Evolutionary conservation across 805 yeast species (phyloP).

Genomic region (Starmerella lactis-condensi): DNA sequence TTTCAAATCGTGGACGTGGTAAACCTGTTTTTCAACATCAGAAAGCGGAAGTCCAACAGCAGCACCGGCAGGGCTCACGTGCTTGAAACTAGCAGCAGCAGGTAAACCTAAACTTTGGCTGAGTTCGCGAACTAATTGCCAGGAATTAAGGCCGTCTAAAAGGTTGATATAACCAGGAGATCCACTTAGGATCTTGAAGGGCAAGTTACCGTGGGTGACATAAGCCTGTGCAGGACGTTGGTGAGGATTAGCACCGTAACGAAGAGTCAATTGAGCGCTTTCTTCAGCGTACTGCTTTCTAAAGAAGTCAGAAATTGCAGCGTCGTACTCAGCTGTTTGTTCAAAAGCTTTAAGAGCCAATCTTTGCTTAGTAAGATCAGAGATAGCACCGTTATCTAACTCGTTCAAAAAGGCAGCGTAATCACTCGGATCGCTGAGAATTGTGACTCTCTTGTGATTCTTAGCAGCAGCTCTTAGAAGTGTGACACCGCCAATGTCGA

Average conservation of each 20-base stretch:
- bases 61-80: constrained; percentile 97
- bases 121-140: constrained; percentile 96
- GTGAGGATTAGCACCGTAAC: constrained; percentile 98
- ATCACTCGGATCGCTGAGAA: constrained; percentile 85
- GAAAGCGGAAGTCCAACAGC: constrained; percentile 90
- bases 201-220: constrained; percentile 70
- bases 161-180: constrained; percentile 96
- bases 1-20: constrained; percentile 74
- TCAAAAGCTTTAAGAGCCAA: constrained; percentile 94
- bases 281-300: constrained; percentile 91
- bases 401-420: constrained; percentile 76
- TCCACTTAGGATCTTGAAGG: constrained; percentile 83
- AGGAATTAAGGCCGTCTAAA: constrained; percentile 89
- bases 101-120: constrained; percentile 87
- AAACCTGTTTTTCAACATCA: constrained; percentile 82
- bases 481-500: constrained; percentile 97
- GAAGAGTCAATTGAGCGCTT: constrained; percentile 71
- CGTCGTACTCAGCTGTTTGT: constrained; percentile 94
- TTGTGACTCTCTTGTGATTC: constrained; percentile 91
- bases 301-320: constrained; percentile 89
- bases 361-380: constrained; percentile 54
- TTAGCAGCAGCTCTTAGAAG: constrained; percentile 96
- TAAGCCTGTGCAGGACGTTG: constrained; percentile 98
- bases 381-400: constrained; percentile 52
- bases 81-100: constrained; percentile 98